phyloP scores from a whole-genome alignment of 768 basidiomycete genomes.

The Neoboletus subvelutipes region DNA sequence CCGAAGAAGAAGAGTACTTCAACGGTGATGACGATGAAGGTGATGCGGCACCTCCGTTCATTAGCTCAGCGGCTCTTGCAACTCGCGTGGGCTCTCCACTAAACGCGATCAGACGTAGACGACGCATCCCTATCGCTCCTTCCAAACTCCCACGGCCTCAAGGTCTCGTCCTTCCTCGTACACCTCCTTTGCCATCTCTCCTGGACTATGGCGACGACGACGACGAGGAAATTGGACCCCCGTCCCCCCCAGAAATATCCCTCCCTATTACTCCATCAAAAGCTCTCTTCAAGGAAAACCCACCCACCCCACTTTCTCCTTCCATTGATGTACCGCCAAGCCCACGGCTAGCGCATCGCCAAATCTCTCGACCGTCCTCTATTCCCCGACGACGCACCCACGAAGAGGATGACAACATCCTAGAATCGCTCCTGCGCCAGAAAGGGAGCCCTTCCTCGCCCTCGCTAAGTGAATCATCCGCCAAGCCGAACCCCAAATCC shows the following conservation, averaged over 20 bases:
- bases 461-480: conserved; percentile 30
- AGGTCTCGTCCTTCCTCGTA: conserved; percentile 40
- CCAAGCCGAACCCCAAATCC: conserved; percentile 31
- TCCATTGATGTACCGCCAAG: conserved; percentile 38
- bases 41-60: conserved; percentile 38
- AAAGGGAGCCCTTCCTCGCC: conserved; percentile 38
- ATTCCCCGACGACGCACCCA: conserved; percentile 44
- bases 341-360: conserved; percentile 40
- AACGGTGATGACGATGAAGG: conserved; percentile 83
- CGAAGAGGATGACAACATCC: conserved; percentile 53
- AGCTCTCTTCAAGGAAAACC: conserved; percentile 14
- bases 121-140: conserved; percentile 45
- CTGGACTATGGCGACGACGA: conserved; percentile 81
- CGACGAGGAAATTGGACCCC: conserved; percentile 37
- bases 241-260: conserved; percentile 15
- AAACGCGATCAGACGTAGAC: conserved; percentile 57
- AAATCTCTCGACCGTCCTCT: conserved; percentile 37
- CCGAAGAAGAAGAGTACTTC: conserved; percentile 93
- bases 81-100: conserved; percentile 32
- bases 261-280: conserved; percentile 15
- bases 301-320: conserved; percentile 31
- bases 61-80: conserved; percentile 28
- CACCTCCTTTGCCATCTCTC: conserved; percentile 57
- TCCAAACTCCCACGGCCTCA: conserved; percentile 49
- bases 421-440: conserved; percentile 53